phyloP scores from a whole-genome alignment of 257 asterid species.

The Linaria vulgaris region DNA sequence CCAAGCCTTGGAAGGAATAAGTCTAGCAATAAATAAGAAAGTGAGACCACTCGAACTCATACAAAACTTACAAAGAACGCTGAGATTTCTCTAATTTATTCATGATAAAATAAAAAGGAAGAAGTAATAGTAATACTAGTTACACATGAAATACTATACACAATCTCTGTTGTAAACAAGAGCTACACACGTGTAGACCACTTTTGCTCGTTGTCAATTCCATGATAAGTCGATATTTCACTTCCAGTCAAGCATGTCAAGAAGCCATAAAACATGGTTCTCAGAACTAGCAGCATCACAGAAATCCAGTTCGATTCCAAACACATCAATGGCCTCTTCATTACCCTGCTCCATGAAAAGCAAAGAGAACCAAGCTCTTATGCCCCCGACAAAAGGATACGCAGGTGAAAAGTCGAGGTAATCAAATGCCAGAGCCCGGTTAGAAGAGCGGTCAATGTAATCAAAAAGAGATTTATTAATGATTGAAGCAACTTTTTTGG shows the following conservation, averaged over 20 bases:
- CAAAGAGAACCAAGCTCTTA: constrained; percentile 97
- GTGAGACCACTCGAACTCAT: too few species aligned
- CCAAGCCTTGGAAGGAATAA: too few species aligned
- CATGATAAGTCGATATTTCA: constrained; percentile 29
- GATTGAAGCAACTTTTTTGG: constrained; percentile 72
- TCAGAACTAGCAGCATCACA: constrained; percentile 83
- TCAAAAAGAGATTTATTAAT: constrained; percentile 77
- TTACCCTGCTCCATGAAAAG: constrained; percentile 76
- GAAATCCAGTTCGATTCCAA: constrained; percentile 93
- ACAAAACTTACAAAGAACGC: too few species aligned
- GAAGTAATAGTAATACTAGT: constrained; percentile 12
- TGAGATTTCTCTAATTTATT: constrained; percentile 26
- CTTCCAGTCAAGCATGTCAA: constrained; percentile 99
- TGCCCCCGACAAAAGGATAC: constrained; percentile 76
- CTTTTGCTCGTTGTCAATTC: constrained; percentile 13
- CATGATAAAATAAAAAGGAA: background rate
- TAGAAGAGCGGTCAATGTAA: constrained; percentile 83
- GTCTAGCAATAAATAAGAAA: too few species aligned
- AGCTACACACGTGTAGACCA: constrained; percentile 14
- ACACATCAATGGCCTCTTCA: constrained; percentile 76
- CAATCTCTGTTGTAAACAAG: constrained; percentile 24
- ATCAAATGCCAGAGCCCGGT: constrained; percentile 86
- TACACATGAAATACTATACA: constrained; percentile 22
- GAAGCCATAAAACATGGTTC: constrained; percentile 83
- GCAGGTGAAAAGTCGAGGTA: constrained; percentile 91